Evolutionary conservation across 2,329 filamentous ascomycete genomes (phyloP).

Genomic region (Talaromyces sp.): DNA sequence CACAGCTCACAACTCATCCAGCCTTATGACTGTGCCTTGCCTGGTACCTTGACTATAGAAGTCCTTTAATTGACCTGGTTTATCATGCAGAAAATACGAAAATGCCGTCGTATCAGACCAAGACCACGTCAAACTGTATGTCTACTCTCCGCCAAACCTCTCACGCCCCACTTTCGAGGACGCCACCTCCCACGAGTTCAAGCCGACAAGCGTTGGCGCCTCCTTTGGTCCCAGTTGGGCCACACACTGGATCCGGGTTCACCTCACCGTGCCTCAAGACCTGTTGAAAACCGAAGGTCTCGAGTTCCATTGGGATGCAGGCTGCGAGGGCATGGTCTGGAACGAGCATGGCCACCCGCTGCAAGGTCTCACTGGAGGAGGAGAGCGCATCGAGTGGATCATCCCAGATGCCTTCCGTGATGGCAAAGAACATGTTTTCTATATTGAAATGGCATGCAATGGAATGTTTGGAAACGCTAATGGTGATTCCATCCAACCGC

Average conservation of each 20-base stretch:
- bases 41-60: not conserved
- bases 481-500: conserved; percentile 82
- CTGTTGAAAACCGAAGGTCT: conserved; percentile 71
- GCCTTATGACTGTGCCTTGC: not conserved
- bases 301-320: conserved; percentile 95
- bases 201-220: conserved; percentile 65
- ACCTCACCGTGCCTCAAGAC: conserved; percentile 68
- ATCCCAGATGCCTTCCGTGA: conserved; percentile 75
- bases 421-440: conserved; percentile 81
- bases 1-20: not conserved
- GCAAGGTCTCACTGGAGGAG: conserved; percentile 85
- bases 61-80: conserved; percentile 5
- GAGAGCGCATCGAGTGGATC: conserved; percentile 87
- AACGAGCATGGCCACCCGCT: conserved; percentile 81
- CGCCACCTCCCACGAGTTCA: conserved; percentile 70
- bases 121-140: conserved; percentile 74
- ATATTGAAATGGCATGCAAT: conserved; percentile 98
- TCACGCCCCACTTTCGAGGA: conserved; percentile 81
- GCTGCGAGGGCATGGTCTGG: conserved; percentile 94
- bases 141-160: conserved; percentile 76
- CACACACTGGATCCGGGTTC: conserved; percentile 92
- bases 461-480: conserved; percentile 95
- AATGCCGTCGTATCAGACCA: conserved; percentile 63
- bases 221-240: conserved; percentile 93
- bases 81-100: conserved; percentile 57